Evolutionary conservation across 345 rosid species (phyloP), one percentile per base, ranked within the genome.

Genomic region (Trapa bicornis): DNA sequence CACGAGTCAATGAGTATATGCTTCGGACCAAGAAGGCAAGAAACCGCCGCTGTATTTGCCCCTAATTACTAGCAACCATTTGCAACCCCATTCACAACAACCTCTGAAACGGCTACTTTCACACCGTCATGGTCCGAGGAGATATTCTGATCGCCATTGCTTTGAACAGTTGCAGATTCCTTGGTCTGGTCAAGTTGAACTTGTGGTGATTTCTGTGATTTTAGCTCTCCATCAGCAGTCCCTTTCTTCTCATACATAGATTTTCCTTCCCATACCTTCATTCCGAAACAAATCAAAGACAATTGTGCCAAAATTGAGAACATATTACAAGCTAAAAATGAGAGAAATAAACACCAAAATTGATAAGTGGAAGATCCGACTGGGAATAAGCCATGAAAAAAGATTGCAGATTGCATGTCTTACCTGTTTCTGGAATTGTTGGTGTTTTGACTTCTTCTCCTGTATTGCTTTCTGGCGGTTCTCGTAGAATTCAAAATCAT

Each of bases 401-500:
- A 13, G n/a, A 67, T 10, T n/a, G 41, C 11, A 14, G 36, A n/a
- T 6, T 1, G 33, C 57, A 22, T 22, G 63, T 36, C 58, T 65
- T 73, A 68, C 88, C 87, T 84, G 96, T 67, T 83, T 80, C 72
- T 89, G 96, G 64, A 74, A 80, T 65, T 76, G 87, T 70, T 75
- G 86, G 68, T 86, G 96, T 77, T 87, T 90, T 43, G 87, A 90
- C 70, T 90, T 93, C 75, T 88, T 86, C 75, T 88, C 96, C 81
- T 82, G 86, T 61, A 93, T 86, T 11, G 86, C 82, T 81, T 83
- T 89, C 76, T 92, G 84, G 1, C 97, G 83, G 47, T 69, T 72
- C 81, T 88, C 98, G 3, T 92, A 92, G 69, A 92, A 92, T 37
- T 82, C 88, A 69, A 92, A 89, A 72, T 92, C 98, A 74, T 92